phyloP scores from a whole-genome alignment of 768 basidiomycete species.

The Leccinum aurantiacum region DNA sequence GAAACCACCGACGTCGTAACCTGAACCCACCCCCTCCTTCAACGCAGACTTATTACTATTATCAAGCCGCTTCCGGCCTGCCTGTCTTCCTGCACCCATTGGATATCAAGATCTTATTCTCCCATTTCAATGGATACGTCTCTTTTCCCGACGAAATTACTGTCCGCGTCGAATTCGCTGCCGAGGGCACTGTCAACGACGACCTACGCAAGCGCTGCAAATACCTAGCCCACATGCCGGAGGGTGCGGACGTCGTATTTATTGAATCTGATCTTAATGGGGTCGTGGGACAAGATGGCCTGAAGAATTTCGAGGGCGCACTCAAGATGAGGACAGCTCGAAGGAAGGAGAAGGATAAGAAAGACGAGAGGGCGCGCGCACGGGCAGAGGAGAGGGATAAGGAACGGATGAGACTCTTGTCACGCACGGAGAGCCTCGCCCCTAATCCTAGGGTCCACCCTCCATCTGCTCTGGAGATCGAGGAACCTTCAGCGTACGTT shows the following conservation, averaged over 20 bases:
- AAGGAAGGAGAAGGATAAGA: constrained; percentile 78
- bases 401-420: constrained; percentile 46
- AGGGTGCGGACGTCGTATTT: constrained; percentile 91
- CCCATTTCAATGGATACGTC: constrained; percentile 78
- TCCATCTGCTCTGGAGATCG: constrained; percentile 13
- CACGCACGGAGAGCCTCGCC: constrained; percentile 16
- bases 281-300: constrained; percentile 72
- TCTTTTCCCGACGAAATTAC: constrained; percentile 82
- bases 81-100: constrained; percentile 93
- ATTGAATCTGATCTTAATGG: constrained; percentile 81
- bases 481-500: constrained; percentile 12
- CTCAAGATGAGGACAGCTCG: constrained; percentile 72
- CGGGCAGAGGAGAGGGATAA: constrained; percentile 75
- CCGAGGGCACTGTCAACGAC: constrained; percentile 84
- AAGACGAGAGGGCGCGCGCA: constrained; percentile 81
- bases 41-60: constrained; percentile 91
- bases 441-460: constrained; percentile 9
- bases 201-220: constrained; percentile 94
- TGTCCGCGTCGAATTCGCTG: constrained; percentile 74
- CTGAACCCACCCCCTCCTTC: constrained; percentile 85
- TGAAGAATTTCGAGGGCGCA: constrained; percentile 82
- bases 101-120: constrained; percentile 89
- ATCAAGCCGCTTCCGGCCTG: constrained; percentile 89
- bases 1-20: constrained; percentile 63
- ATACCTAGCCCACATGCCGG: constrained; percentile 90